phyloP scores from a whole-genome alignment of 1,284 basidiomycete species.

The Bondarzewia mesenterica region DNA sequence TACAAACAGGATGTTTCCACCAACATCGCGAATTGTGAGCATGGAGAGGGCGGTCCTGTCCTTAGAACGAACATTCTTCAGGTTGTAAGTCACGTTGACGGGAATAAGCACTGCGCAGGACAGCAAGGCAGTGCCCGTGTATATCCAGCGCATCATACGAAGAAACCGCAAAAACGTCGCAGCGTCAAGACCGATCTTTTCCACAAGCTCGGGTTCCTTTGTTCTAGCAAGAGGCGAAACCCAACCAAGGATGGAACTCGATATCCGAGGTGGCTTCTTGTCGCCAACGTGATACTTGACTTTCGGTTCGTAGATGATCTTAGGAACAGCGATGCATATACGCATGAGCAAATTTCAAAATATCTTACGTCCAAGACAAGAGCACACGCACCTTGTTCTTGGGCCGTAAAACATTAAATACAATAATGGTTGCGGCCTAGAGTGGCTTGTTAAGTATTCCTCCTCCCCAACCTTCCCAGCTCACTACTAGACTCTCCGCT shows the following conservation, averaged over 20 bases:
- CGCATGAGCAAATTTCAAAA: too few relatives aligned
- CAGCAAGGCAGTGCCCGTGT: slow-evolving; percentile 59
- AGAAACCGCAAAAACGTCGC: slow-evolving; percentile 89
- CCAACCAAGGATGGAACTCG: slow-evolving; percentile 82
- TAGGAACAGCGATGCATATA: background rate
- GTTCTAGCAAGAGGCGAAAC: slow-evolving; percentile 78
- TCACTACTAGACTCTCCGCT: too few relatives aligned
- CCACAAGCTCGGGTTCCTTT: slow-evolving; percentile 82
- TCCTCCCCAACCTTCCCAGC: background rate
- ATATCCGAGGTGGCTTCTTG: slow-evolving; percentile 76
- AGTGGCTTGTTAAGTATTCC: background rate
- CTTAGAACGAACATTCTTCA: slow-evolving; percentile 43
- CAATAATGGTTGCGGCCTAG: slow-evolving; percentile 41
- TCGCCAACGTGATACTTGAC: slow-evolving; percentile 80
- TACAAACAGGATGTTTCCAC: slow-evolving; percentile 59
- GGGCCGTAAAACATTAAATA: slow-evolving; percentile 61
- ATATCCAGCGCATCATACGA: slow-evolving; percentile 79
- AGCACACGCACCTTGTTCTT: slow-evolving; percentile 39
- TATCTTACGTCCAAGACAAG: background rate
- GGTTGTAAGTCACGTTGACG: slow-evolving; percentile 68
- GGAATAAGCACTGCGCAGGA: slow-evolving; percentile 76
- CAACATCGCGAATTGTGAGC: slow-evolving; percentile 73
- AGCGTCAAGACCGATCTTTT: slow-evolving; percentile 91
- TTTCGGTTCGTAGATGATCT: slow-evolving; percentile 85
- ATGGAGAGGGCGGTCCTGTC: slow-evolving; percentile 61